These are phyloP conservation scores for Graphilbum sp. DNA, from an alignment of 2,329 filamentous ascomycete genomes.

Conservation along the genomic window DNA sequence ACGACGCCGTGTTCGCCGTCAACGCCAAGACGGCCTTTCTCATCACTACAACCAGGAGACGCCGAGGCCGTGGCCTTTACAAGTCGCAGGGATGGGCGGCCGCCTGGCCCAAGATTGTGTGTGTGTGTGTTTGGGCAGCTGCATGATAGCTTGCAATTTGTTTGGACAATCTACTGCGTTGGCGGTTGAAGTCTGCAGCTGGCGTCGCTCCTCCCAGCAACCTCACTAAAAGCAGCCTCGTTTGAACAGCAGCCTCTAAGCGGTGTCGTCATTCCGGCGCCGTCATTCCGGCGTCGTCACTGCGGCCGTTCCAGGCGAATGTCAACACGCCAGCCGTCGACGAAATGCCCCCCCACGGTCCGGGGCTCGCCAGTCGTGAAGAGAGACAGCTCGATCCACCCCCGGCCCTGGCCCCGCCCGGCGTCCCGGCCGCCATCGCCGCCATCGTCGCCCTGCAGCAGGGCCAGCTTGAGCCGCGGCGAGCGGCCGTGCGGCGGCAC, in stretches of 20 bases:
- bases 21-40: slow-evolving; percentile 30
- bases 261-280: too few relatives aligned
- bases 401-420: background rate
- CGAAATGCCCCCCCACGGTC: slow-evolving; percentile 4
- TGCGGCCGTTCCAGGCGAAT: slow-evolving; percentile 20
- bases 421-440: background rate
- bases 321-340: slow-evolving; percentile 7
- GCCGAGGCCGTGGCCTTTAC: too few relatives aligned
- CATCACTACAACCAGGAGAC: too few relatives aligned
- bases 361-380: slow-evolving; percentile 4
- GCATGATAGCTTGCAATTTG: too few relatives aligned
- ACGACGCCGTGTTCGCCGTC: slow-evolving; percentile 29
- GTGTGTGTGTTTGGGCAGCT: too few relatives aligned
- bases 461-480: background rate
- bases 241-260: too few relatives aligned
- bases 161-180: too few relatives aligned
- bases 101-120: too few relatives aligned
- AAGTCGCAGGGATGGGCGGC: too few relatives aligned
- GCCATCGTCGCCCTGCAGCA: background rate
- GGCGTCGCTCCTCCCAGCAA: too few relatives aligned
- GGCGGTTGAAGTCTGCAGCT: too few relatives aligned
- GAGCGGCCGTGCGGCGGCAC: background rate
- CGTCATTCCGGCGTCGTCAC: slow-evolving; percentile 31
- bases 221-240: too few relatives aligned
- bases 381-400: slow-evolving; percentile 5